Evolutionary conservation across 805 yeast genomes (phyloP), one percentile per base, ranked within the genome.

Genomic region (Huiozyma naganishii): DNA sequence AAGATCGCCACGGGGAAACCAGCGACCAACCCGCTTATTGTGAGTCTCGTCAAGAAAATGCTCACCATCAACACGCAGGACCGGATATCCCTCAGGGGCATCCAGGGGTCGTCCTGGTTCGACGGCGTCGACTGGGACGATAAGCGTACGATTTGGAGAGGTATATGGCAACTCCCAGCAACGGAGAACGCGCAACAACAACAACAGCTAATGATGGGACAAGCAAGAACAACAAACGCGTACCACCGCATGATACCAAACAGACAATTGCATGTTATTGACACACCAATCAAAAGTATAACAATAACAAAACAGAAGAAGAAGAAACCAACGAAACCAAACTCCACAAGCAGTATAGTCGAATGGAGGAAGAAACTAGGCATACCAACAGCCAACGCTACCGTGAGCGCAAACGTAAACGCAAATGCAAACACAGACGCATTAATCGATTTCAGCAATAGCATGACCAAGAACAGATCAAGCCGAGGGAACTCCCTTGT

Each of bases 71-170:
- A 85, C 47, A 94, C 96, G 0, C 67, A 73, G 1, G 70, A 73
- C 42, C 71, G 98, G 55, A 70, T 77, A 32, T 66, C 73, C 1
- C 71, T 86, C 8, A 58, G 64, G 0, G 68, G 71, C 40, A 73
- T 90, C 42, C 78, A 84, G 62, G 52, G 53, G 13, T 92, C 87
- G 57, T 73, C 71, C 36, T 90, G 95, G 75, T 86, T 89, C 54
- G 68, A 70, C 34, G 71, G 67, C 8, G 61, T 82, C 6, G 73
- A 85, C 52, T 90, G 95, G 83, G 54, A 62, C 13, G 77, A 83
- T 49, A 74, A 75, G 48, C 72, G 74, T 37, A 64, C 65, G 45
- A 73, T 90, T 9, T 90, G 97, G 97, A 68, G 69, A 33, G 64
- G 72, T 41, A 73, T 90, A 9, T 89, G 97, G 97, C 70, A 72